A percentile compares a stretch with the other conserved stretches of the same genome.
Conservation (phyloP, 371 early-diverging fungal genomes). For the Rhizopus stolonifer region DNA sequence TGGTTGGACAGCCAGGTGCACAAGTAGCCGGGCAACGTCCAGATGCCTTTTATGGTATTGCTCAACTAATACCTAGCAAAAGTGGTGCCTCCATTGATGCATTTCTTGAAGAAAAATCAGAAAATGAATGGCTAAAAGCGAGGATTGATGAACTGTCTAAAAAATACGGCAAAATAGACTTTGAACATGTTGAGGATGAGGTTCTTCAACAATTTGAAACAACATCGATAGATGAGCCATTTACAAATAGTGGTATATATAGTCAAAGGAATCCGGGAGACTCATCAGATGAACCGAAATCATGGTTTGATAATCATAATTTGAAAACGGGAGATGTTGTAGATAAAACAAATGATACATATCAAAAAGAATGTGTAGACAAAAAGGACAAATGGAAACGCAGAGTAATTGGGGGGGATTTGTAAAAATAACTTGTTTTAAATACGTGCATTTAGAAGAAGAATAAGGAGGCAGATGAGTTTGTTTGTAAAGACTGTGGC, state of each 20-base stretch:
- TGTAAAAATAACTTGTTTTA: background rate
- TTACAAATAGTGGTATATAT: background rate
- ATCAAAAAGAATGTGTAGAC: background rate
- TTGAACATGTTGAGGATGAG: background rate
- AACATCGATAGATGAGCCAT: background rate
- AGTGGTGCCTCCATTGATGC: conserved; percentile 50
- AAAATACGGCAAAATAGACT: conserved; percentile 11
- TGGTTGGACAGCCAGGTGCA: conserved; percentile 46
- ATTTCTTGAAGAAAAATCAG: conserved; percentile 55
- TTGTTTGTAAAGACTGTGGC: conserved; percentile 60
- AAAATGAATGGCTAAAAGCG: conserved; percentile 50
- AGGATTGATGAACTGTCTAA: conserved; percentile 32
- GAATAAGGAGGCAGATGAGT: conserved; percentile 37
- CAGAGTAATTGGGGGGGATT: conserved; percentile 17
- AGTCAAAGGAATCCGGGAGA: background rate
- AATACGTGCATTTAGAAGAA: conserved; percentile 21
- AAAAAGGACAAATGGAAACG: conserved; percentile 27
- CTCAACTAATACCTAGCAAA: conserved; percentile 50
- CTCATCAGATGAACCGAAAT: background rate
- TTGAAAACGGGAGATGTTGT: conserved; percentile 9
- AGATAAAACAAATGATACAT: conserved; percentile 3
- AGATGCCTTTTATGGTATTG: conserved; percentile 52
- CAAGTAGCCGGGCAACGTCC: conserved; percentile 29
- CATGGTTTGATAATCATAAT: conserved; percentile 14
- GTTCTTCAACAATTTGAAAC: background rate